Base-by-base conservation (phyloP, 176 grass and related monocot species). In the Carex cristatella region DNA sequence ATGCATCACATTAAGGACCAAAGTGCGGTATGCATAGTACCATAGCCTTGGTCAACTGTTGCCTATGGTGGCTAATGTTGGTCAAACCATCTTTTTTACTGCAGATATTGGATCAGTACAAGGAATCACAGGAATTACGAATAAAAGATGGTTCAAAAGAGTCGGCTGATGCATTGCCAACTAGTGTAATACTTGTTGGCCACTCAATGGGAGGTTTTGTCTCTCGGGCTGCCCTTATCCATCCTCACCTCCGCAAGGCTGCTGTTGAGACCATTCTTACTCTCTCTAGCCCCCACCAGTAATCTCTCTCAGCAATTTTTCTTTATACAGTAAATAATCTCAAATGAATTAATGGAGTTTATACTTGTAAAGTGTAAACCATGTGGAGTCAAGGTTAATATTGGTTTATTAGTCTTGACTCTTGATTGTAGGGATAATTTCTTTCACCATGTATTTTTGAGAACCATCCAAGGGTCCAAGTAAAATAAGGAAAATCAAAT, bases 141-240 rank as follows among this genome's bases (percentile, higher is more conserved):
- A 78, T 74, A 83, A 98, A 95, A 31, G 96, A 91, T 69, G 87
- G 85, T 86, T 77, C 69, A 81, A 87, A 90, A 67, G 81, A 81
- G 61, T 73, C 88, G 38, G 84, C 85, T 87, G 64, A 33, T 85
- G 80, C 79, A 68, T 85, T 94, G 80, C 96, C 96, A 44, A 90
- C 88, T 48, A 92, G 89, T 90, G 90, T 98, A 67, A 95, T 98
- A 86, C 83, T 99, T 37, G 88, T 99, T 87, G 96, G 96, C 27
- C 96, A 99, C 87, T 99, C 96, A 14, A 99, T 99, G 96, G 96
- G 96, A 85, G 96, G 96, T 86, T 99, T 99, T 89, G 96, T 99
- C 12, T 93, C 96, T 84, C 92, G 96, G 91, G 96, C 96, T 84
- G 91, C 96, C 85, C 80, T 88, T 83, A 85, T 95, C 40, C 96